Evolutionary conservation across 352 stramenopile species (phyloP), one percentile per base, ranked within the genome.

Genomic region (Globisporangium yorkense): DNA sequence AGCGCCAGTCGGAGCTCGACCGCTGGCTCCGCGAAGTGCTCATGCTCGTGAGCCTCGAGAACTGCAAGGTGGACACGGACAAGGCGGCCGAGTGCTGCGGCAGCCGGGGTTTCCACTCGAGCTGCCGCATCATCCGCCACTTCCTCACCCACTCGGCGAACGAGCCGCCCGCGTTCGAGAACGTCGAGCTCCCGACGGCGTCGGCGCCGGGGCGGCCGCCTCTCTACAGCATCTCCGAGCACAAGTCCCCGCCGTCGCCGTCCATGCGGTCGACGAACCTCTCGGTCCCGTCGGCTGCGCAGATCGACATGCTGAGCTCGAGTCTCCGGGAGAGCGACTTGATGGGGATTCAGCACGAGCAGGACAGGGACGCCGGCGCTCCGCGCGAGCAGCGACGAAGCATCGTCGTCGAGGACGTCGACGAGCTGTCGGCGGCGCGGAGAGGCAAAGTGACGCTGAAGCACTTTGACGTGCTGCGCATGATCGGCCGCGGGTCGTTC

Each of bases 401-500:
- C 59, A 68, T 92, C 29, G 69, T 89, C 16, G 48, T 91, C 16
- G 68, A 91, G 54, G 75, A 91, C 67, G 73, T 87, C 5, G 81
- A 89, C 35, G 74, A 84, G 46, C 56, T 75, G 41, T 70, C 84
- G 21, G 58, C 35, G 24, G 13, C 49, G 31, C 56, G 55, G 48
- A 71, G 59, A 50, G 50, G 54, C 35, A 90, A 91, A 67, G 71
- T 94, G 21, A 89, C 84, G 16, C 71, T 96, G n/a, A 75, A 86
- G 59, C 75, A 95, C 56, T 97, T 97, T 63, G 83, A 96, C 54
- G 73, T 96, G 58, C 55, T 96, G 43, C 81, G 88, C n/a, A 91
- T 97, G 71, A 88, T 98, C 39, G 93, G 93, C 49, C 91, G 93
- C 56, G 93, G 93, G 2, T 93, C 77, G 20, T 98, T 98, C 46